Evolutionary conservation across 176 grass and related monocot genomes (phyloP).

Genomic region (Aegilops sharonensis): DNA sequence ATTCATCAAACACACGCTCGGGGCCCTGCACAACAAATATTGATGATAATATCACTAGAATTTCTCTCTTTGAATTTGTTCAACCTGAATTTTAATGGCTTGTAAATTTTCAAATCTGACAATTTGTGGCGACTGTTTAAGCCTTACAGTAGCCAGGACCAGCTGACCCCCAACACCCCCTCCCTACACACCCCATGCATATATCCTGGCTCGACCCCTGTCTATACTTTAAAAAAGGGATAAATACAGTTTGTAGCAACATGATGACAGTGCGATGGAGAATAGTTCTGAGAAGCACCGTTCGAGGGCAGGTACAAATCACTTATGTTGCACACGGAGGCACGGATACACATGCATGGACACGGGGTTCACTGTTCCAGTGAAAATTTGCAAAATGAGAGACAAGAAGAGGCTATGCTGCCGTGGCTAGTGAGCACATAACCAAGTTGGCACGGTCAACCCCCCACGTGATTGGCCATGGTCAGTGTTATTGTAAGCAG

Average conservation of each 20-base stretch:
- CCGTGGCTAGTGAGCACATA: neutral
- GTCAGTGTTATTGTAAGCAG: neutral
- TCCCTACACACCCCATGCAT: neutral
- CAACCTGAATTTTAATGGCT: neutral
- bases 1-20: constrained; percentile 45
- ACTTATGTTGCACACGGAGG: neutral
- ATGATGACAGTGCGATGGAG: neutral
- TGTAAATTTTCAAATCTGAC: neutral
- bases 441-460: neutral
- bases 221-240: neutral
- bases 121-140: neutral
- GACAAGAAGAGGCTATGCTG: neutral
- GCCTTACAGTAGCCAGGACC: neutral
- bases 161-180: neutral
- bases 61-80: neutral
- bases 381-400: neutral
- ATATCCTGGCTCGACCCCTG: neutral
- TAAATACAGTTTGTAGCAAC: neutral
- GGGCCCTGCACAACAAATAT: constrained; percentile 20
- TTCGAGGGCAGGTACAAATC: neutral
- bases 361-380: neutral
- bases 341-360: neutral
- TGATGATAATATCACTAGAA: constrained; percentile 14
- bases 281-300: neutral
- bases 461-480: neutral